Evolutionary conservation across 495 filamentous ascomycete genomes (phyloP).

Genomic region (Trichoderma reesei): DNA sequence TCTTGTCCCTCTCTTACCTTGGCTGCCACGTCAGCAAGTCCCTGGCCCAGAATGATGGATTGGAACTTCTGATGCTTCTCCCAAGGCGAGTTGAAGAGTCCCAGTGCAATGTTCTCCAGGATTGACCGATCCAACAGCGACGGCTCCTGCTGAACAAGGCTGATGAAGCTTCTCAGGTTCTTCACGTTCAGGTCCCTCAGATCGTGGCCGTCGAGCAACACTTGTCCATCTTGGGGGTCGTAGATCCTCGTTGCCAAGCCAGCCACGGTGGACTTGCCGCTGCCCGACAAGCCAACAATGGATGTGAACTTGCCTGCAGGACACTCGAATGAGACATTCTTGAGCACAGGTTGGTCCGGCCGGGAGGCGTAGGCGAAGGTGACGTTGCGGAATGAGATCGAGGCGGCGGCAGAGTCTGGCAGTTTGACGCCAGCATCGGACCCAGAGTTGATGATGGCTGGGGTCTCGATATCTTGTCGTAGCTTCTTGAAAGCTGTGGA

Average conservation of each 20-base stretch:
- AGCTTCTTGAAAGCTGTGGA: constrained; percentile 45
- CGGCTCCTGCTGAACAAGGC: constrained; percentile 60
- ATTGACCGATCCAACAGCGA: constrained; percentile 55
- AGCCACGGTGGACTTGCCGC: constrained; percentile 62
- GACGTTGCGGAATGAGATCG: constrained; percentile 44
- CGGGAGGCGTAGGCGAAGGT: constrained; percentile 52
- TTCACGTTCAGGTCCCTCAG: constrained; percentile 47
- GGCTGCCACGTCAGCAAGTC: constrained; percentile 14
- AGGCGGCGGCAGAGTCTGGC: constrained; percentile 29
- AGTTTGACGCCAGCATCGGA: constrained; percentile 25
- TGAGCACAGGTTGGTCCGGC: constrained; percentile 43
- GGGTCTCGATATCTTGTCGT: constrained; percentile 36
- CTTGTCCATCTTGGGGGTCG: constrained; percentile 31
- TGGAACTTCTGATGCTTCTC: constrained; percentile 29
- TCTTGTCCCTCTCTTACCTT: constrained; percentile 12
- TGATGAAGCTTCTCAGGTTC: constrained; percentile 45
- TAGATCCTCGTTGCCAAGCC: constrained; percentile 46
- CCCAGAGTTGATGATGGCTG: constrained; percentile 36
- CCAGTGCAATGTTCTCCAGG: constrained; percentile 59
- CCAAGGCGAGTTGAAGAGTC: constrained; percentile 48
- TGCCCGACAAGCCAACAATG: constrained; percentile 59
- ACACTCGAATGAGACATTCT: constrained; percentile 39
- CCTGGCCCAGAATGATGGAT: constrained; percentile 13
- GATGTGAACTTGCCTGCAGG: constrained; percentile 51
- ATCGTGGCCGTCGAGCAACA: constrained; percentile 45